These are phyloP conservation scores for Phytophthora ohioensis DNA, from an alignment of 352 stramenopile genomes.

Conservation along the genomic window DNA sequence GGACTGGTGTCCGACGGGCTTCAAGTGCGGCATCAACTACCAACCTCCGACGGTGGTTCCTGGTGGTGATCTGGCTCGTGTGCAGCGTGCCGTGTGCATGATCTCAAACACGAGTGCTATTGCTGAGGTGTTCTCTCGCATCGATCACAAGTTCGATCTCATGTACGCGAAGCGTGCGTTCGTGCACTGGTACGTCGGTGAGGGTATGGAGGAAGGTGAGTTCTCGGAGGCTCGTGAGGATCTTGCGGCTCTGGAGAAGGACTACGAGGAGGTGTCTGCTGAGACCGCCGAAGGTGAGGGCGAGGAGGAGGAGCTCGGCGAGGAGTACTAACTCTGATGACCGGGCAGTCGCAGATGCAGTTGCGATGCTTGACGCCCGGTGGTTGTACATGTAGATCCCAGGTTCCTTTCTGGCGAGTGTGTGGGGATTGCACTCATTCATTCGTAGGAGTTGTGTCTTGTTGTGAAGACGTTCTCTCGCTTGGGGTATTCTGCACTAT, in stretches of 20 bases:
- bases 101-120: conserved; percentile 99
- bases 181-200: conserved; percentile 99
- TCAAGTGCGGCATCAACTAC: conserved; percentile 98
- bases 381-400: background rate
- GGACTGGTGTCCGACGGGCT: conserved; percentile 97
- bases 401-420: background rate
- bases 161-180: conserved; percentile 99
- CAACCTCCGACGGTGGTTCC: conserved; percentile 97
- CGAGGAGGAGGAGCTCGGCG: conserved; percentile 93
- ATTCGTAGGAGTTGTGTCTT: background rate
- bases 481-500: background rate
- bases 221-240: conserved; percentile 99
- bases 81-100: conserved; percentile 99
- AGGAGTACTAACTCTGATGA: conserved; percentile 81
- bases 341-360: background rate
- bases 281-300: conserved; percentile 96
- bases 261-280: conserved; percentile 99
- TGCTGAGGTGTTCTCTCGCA: conserved; percentile 97
- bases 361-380: background rate
- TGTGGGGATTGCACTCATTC: background rate
- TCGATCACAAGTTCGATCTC: conserved; percentile 99
- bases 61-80: conserved; percentile 96
- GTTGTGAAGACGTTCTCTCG: background rate
- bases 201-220: conserved; percentile 99
- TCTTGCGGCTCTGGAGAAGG: conserved; percentile 69